These are phyloP conservation scores for Hamamelis virginiana DNA, from an alignment of 164 flowering plant genomes.

Conservation along the genomic window DNA sequence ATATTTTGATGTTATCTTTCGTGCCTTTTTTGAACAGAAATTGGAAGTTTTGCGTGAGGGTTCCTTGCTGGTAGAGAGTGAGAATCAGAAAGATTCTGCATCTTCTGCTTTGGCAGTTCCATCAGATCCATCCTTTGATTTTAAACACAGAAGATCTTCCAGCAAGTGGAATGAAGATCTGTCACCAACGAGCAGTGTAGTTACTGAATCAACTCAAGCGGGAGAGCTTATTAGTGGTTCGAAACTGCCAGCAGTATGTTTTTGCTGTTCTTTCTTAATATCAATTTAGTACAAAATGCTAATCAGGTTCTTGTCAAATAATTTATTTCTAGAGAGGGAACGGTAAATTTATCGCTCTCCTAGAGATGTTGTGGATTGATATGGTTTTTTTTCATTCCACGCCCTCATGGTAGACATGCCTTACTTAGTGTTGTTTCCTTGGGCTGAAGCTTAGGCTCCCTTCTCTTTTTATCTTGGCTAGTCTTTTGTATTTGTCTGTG, in stretches of 20 bases:
- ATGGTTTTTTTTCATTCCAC: background rate
- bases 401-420: no score
- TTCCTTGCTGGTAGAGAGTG: constrained; percentile 47
- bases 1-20: background rate
- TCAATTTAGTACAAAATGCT: background rate
- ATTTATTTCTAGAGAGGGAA: background rate
- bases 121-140: constrained; percentile 39
- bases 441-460: no score
- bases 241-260: constrained; percentile 45
- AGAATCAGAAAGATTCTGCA: constrained; percentile 53
- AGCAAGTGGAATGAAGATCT: constrained; percentile 79
- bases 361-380: background rate
- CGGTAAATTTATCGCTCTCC: background rate
- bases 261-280: background rate
- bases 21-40: constrained; percentile 39
- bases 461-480: no score
- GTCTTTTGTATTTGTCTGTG: background rate
- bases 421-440: no score
- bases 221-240: constrained; percentile 63
- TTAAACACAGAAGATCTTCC: constrained; percentile 63
- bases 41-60: constrained; percentile 47
- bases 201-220: constrained; percentile 71
- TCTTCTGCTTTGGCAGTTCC: constrained; percentile 38
- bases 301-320: background rate
- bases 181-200: constrained; percentile 58